Evolutionary conservation across 2,329 filamentous ascomycete species (phyloP).

Genomic region (Clonostachys chloroleuca): DNA sequence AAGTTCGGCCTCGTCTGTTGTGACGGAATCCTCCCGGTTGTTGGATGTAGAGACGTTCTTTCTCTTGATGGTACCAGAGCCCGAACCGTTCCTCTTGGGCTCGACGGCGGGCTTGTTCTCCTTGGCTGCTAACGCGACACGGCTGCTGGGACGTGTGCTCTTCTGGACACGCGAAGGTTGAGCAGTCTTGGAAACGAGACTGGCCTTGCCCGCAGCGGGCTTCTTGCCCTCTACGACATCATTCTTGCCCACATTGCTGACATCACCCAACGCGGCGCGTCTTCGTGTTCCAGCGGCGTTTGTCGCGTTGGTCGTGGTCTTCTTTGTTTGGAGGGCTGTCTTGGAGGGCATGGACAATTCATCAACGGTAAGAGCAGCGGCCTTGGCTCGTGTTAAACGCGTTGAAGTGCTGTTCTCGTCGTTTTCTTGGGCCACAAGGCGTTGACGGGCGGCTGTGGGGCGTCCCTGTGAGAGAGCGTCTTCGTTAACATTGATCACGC

Average conservation of each 20-base stretch:
- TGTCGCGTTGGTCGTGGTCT: constrained; percentile 45
- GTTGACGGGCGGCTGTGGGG: constrained; percentile 44
- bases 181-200: constrained; percentile 73
- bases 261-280: constrained; percentile 84
- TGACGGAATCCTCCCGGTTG: constrained; percentile 48
- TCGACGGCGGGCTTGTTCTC: constrained; percentile 62
- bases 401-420: constrained; percentile 81
- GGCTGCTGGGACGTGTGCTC: constrained; percentile 50
- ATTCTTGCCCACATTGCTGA: constrained; percentile 89
- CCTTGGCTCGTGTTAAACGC: constrained; percentile 90
- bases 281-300: constrained; percentile 54
- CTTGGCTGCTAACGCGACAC: constrained; percentile 62
- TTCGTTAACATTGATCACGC: too few species aligned
- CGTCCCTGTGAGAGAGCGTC: too few species aligned
- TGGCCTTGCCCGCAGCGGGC: constrained; percentile 54
- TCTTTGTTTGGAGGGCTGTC: constrained; percentile 69
- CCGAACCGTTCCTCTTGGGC: constrained; percentile 68
- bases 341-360: constrained; percentile 53
- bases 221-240: constrained; percentile 75
- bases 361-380: constrained; percentile 67
- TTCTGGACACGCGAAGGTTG: constrained; percentile 83
- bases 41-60: constrained; percentile 42
- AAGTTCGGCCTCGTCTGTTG: constrained; percentile 62
- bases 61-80: constrained; percentile 71
- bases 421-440: constrained; percentile 84